A percentile compares a stretch with the other conserved stretches of the same genome.
phyloP scores from a whole-genome alignment of 2,329 filamentous ascomycete species.

The Cryphonectria japonica region DNA sequence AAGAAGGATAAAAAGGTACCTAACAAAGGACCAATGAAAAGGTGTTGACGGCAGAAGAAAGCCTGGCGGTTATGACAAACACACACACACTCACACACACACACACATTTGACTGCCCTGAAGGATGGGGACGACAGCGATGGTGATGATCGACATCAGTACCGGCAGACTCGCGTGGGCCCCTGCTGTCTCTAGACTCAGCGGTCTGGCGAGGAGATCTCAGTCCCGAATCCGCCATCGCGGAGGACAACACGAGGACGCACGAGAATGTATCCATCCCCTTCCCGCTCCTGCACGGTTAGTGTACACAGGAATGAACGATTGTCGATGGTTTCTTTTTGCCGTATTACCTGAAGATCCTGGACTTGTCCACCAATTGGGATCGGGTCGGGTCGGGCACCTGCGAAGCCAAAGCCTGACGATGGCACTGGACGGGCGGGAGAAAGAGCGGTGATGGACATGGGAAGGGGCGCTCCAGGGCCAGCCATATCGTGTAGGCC shows the following conservation, averaged over 20 bases:
- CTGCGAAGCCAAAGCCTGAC: neutral
- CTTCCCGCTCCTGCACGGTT: neutral
- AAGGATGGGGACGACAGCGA: neutral
- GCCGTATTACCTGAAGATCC: neutral
- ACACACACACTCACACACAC: neutral
- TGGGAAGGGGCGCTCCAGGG: neutral
- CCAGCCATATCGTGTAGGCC: neutral
- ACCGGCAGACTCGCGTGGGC: neutral
- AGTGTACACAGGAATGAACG: neutral
- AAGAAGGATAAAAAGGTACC: too few species aligned
- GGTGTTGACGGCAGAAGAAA: neutral
- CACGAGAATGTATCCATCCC: neutral
- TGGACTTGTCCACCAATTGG: neutral
- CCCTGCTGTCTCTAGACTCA: neutral
- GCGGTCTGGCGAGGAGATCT: constrained; percentile 2
- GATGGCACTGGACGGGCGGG: neutral
- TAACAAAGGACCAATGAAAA: neutral
- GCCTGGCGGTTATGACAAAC: neutral
- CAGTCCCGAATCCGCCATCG: neutral
- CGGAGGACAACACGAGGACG: neutral
- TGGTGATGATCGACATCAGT: constrained; percentile 1
- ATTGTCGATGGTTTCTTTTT: neutral
- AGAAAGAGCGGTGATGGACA: constrained; percentile 7
- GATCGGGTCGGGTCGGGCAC: neutral
- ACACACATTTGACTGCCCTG: constrained; percentile 1